phyloP scores from a whole-genome alignment of 2,329 filamentous ascomycete species.

The Ophiostoma quercus region DNA sequence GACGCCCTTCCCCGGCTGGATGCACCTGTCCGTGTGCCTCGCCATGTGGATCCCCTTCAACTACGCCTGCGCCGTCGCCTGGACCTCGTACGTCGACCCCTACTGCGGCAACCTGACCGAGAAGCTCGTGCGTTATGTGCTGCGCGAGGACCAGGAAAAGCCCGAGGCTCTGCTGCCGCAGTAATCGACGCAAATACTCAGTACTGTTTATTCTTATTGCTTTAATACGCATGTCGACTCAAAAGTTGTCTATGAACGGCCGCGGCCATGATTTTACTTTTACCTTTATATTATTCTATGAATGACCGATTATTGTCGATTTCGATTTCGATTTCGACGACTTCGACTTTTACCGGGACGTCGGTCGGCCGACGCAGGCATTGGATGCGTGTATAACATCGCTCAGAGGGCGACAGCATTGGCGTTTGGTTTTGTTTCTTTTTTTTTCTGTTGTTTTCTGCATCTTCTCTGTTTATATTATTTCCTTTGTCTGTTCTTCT shows the following conservation, averaged over 20 bases:
- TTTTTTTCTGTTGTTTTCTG: not conserved
- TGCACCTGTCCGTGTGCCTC: conserved; percentile 38
- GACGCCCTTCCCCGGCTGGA: conserved; percentile 34
- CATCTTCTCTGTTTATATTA: conserved; percentile 10
- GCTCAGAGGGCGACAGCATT: conserved; percentile 17
- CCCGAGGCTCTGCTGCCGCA: conserved; percentile 19
- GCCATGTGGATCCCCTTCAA: conserved; percentile 45
- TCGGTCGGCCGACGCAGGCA: not conserved
- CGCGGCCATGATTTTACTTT: not conserved
- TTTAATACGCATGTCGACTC: not conserved
- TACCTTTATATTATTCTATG: not conserved
- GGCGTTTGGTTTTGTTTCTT: conserved; percentile 16
- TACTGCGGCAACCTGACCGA: conserved; percentile 44
- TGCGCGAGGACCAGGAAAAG: conserved; percentile 28
- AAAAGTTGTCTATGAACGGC: conserved; percentile 14
- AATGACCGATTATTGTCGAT: not conserved
- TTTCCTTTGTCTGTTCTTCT: conserved; percentile 4
- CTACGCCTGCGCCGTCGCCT: conserved; percentile 44
- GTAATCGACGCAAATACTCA: conserved; percentile 5
- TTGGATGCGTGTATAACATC: not conserved
- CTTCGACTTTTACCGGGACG: not conserved
- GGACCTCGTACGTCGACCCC: conserved; percentile 52
- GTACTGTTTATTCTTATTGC: conserved; percentile 3
- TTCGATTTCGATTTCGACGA: not conserved
- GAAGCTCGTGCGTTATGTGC: conserved; percentile 31